Evolutionary conservation across 805 yeast species (phyloP), one percentile per base, ranked within the genome.

Genomic region (Saturnispora kantuleensis): DNA sequence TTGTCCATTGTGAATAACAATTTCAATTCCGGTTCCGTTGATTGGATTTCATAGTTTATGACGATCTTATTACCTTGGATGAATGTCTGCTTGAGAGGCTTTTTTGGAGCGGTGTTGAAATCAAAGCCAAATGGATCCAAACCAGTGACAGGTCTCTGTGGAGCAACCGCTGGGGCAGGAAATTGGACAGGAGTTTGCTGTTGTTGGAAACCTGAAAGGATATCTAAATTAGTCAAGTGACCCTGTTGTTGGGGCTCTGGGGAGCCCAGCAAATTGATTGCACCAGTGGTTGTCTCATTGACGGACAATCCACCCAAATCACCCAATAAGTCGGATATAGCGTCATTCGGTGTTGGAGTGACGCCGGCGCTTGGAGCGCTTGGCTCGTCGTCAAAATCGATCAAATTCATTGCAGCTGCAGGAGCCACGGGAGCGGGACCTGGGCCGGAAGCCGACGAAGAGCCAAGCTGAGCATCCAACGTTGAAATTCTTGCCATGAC

Each of bases 261-360:
- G 6, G 66, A 52, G 11, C 60, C 50, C n/a, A 57, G 53, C n/a
- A 59, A 53, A 17, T 57, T 56, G 38, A 62, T 61, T 10, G 64
- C 60, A 37, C 67, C 60, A 18, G 57, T 55, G 45, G 58, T 51
- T 26, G 69, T 13, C 9, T 52, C 52, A 17, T 47, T 48, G 30
- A 82, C 74, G 2, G 85, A 73, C 47, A 84, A 69, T 39, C 80
- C 73, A 29, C 80, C 73, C 53, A 84, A 66, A 51, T 81, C 93
- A 41, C 84, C 79, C 48, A 88, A 68, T 50, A 89, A 69, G 59
- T 88, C 96, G 44, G 77, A 76, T 42, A 81, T 65, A 11, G 68
- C 65, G 51, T 65, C 69, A 38, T 53, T 71, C 59, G 60, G 65
- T 57, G 57, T 67, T 58, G 65, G 67, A 56, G 55, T 51, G 1